A percentile compares a stretch with the other conserved stretches of the same genome.
Evolutionary conservation across 2,329 filamentous ascomycete species (phyloP).

Genomic region (Colletotrichum horii): DNA sequence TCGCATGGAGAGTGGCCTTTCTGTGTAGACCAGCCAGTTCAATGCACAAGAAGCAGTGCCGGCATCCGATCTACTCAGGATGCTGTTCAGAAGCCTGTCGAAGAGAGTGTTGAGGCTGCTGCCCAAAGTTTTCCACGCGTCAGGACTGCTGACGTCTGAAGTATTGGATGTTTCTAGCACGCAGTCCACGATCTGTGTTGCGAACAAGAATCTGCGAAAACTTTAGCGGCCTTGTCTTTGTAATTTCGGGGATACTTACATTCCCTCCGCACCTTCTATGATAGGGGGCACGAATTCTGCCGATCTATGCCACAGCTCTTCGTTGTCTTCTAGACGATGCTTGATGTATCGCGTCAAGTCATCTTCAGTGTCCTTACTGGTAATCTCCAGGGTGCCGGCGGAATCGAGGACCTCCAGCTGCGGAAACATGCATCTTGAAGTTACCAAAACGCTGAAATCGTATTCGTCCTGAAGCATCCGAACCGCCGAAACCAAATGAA

Average conservation of each 20-base stretch:
- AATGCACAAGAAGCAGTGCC: neutral
- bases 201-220: neutral
- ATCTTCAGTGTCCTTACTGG: neutral
- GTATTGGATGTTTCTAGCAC: neutral
- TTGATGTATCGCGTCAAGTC: neutral
- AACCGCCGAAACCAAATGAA: neutral
- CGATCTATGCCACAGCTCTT: neutral
- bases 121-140: neutral
- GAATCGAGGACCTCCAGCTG: neutral
- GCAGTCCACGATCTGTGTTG: neutral
- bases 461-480: neutral
- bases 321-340: neutral
- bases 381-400: neutral
- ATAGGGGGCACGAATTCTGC: neutral
- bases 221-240: neutral
- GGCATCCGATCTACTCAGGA: neutral
- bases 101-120: neutral
- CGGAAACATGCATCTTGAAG: neutral
- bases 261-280: neutral
- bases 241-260: accelerated
- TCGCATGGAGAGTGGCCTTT: neutral
- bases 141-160: neutral
- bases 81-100: neutral
- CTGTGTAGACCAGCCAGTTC: neutral
- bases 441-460: neutral